These are phyloP conservation scores for Dipteronia sinensis DNA, from an alignment of 345 rosid genomes.

Conservation along the genomic window DNA sequence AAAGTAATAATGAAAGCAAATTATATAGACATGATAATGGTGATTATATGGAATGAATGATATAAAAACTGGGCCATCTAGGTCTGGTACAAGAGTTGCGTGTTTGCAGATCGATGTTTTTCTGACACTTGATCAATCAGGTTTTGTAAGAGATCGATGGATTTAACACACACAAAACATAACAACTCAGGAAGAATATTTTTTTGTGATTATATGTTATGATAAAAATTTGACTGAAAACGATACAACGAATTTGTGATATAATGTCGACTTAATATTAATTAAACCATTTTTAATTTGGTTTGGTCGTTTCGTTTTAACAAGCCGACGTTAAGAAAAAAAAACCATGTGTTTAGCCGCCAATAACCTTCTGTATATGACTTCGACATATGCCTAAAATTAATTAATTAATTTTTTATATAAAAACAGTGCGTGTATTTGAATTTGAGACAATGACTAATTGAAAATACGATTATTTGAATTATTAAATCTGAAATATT, in stretches of 20 bases:
- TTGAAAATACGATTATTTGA: too few relatives aligned
- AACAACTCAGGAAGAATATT: constrained; percentile 13
- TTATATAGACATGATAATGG: too few relatives aligned
- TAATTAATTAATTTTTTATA: too few relatives aligned
- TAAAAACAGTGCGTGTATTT: too few relatives aligned
- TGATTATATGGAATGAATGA: too few relatives aligned
- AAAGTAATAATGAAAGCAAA: too few relatives aligned
- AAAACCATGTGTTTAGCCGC: background rate
- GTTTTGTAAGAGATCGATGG: too few relatives aligned
- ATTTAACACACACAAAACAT: too few relatives aligned
- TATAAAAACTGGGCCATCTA: too few relatives aligned
- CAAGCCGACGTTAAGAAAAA: background rate
- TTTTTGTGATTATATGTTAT: background rate
- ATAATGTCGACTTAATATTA: background rate
- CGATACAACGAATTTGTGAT: constrained; percentile 2
- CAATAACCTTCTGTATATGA: background rate
- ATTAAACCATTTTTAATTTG: background rate
- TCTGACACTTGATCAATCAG: background rate
- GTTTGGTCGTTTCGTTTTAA: background rate
- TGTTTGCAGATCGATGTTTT: constrained; percentile 9
- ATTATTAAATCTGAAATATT: too few relatives aligned
- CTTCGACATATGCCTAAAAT: too few relatives aligned
- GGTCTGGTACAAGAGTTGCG: background rate
- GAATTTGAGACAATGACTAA: too few relatives aligned
- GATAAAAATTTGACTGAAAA: background rate